phyloP scores from a whole-genome alignment of 768 basidiomycete species.

The Lactarius tabidus region DNA sequence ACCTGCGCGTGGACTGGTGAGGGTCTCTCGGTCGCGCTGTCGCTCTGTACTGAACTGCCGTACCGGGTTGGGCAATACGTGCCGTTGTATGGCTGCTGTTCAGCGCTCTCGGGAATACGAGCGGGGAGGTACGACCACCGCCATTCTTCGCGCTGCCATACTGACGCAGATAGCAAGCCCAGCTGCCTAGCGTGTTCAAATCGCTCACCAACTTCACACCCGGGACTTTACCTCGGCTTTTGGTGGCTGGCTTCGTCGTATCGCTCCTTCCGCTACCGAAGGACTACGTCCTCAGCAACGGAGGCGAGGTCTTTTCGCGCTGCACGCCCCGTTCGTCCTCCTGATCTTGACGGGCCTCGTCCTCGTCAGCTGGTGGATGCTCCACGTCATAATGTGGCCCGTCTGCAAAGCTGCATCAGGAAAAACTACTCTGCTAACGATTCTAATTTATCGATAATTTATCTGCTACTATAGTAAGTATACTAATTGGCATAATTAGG shows the following conservation, averaged over 20 bases:
- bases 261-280: conserved; percentile 56
- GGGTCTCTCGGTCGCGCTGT: conserved; percentile 67
- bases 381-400: conserved; percentile 49
- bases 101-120: conserved; percentile 42
- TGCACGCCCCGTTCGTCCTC: conserved; percentile 54
- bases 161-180: conserved; percentile 31
- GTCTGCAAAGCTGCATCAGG: conserved; percentile 38
- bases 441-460: no score
- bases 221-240: conserved; percentile 39
- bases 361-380: conserved; percentile 51
- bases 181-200: conserved; percentile 44
- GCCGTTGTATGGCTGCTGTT: conserved; percentile 58
- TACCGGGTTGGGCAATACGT: conserved; percentile 71
- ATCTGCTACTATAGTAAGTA: no score
- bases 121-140: conserved; percentile 28
- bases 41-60: conserved; percentile 54
- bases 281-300: conserved; percentile 56
- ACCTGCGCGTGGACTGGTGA: conserved; percentile 64
- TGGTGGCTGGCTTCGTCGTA: conserved; percentile 41
- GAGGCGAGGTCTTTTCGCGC: conserved; percentile 46
- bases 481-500: no score
- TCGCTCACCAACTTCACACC: conserved; percentile 46
- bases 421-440: no score
- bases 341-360: conserved; percentile 65
- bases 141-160: background rate